Conservation (phyloP, 2,329 filamentous ascomycete species). For the Colletotrichum caudatum region DNA sequence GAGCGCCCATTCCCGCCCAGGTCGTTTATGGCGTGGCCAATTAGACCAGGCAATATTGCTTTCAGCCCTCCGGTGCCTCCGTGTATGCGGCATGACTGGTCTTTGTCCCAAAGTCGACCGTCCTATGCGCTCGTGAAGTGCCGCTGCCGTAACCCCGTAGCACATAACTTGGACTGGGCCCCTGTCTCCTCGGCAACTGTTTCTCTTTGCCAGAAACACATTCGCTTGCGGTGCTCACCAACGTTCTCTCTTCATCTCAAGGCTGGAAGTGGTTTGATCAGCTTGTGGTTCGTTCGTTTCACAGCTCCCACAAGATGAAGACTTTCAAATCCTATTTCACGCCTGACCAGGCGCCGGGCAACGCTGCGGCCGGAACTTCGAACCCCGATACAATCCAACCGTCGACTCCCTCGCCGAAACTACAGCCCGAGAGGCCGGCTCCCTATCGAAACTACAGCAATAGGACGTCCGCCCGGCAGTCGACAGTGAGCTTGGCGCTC, state of each 20-base stretch:
- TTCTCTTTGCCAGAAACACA: not conserved
- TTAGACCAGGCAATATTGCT: conserved; percentile 29
- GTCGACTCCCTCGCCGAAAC: not conserved
- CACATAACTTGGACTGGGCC: conserved; percentile 34
- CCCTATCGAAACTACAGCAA: conserved; percentile 30
- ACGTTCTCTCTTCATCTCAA: conserved; percentile 21
- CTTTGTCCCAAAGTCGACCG: conserved; percentile 25
- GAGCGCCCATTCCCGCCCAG: conserved; percentile 20
- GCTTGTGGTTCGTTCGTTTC: conserved; percentile 34
- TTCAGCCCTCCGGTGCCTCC: conserved; percentile 35
- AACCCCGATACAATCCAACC: conserved; percentile 12
- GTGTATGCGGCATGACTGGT: conserved; percentile 28
- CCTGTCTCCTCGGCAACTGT: conserved; percentile 19
- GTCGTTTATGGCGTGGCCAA: conserved; percentile 22
- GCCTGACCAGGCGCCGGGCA: conserved; percentile 26
- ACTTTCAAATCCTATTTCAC: conserved; percentile 42
- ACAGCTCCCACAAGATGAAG: conserved; percentile 32
- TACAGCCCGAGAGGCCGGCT: conserved; percentile 30
- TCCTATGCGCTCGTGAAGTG: conserved; percentile 11
- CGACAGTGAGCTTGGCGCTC: conserved; percentile 39
- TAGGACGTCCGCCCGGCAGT: conserved; percentile 38
- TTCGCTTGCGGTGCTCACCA: conserved; percentile 25
- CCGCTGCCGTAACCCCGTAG: conserved; percentile 15
- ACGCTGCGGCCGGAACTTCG: conserved; percentile 11
- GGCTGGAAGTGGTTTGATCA: conserved; percentile 33